Percentiles rank a stretch among this genome's conserved stretches.
These are phyloP conservation scores for Botryotinia globosa DNA, from an alignment of 2,329 filamentous ascomycete genomes.

Conservation along the genomic window DNA sequence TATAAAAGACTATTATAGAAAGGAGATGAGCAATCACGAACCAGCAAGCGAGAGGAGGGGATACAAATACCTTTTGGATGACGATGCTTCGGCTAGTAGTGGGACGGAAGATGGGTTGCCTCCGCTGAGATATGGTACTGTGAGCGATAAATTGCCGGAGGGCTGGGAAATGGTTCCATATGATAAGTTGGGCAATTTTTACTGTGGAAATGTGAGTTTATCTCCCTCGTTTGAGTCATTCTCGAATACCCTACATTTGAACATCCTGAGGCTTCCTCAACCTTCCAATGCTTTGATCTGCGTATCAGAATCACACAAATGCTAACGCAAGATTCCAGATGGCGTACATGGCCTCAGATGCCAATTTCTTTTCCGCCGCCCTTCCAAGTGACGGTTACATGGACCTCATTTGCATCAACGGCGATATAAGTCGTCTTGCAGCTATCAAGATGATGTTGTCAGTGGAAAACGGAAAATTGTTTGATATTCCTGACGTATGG, in stretches of 20 bases:
- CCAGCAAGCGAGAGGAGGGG: constrained; percentile 34
- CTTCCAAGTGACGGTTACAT: constrained; percentile 80
- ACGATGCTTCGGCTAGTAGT: constrained; percentile 37
- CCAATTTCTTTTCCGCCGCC: constrained; percentile 83
- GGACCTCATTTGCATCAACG: constrained; percentile 79
- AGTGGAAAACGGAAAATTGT: constrained; percentile 71
- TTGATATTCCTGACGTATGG: constrained; percentile 72
- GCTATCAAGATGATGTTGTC: constrained; percentile 68
- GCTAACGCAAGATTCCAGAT: constrained; percentile 51
- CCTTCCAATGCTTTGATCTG: neutral
- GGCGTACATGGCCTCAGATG: constrained; percentile 83
- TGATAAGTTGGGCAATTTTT: constrained; percentile 86
- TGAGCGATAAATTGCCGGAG: constrained; percentile 71
- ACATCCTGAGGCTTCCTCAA: neutral
- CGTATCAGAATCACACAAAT: neutral
- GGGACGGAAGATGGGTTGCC: constrained; percentile 58
- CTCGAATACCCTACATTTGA: constrained; percentile 5
- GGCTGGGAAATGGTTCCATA: constrained; percentile 73
- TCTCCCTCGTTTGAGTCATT: neutral
- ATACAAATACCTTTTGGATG: constrained; percentile 35
- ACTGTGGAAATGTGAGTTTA: constrained; percentile 74
- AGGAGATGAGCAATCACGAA: constrained; percentile 40
- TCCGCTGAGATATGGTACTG: constrained; percentile 71
- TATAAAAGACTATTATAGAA: constrained; percentile 71
- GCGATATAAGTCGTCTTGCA: constrained; percentile 65